A percentile compares a stretch with the other conserved stretches of the same genome.
Evolutionary conservation across 176 grass and related monocot genomes (phyloP).

Genomic region (Metroxylon sagu): DNA sequence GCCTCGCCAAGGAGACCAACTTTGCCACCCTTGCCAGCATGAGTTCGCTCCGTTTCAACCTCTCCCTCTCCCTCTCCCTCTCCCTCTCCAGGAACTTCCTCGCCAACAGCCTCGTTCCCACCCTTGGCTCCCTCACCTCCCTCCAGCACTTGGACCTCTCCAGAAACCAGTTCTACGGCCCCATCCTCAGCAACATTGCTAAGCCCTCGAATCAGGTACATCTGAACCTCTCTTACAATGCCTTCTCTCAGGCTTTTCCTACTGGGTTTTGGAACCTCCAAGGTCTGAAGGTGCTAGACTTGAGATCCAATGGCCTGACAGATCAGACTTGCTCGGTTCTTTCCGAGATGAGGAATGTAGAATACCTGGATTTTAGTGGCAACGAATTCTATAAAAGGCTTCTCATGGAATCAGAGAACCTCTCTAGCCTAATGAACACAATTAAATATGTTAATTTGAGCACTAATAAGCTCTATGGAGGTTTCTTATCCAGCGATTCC

Average conservation of each 20-base stretch:
- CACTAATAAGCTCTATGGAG: conserved; percentile 54
- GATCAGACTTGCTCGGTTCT: conserved; percentile 61
- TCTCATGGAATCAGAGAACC: conserved; percentile 31
- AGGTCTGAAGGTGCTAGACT: conserved; percentile 69
- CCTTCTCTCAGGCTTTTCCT: conserved; percentile 71
- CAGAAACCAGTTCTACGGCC: conserved; percentile 79
- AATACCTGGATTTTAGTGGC: conserved; percentile 73
- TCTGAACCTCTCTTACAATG: conserved; percentile 84
- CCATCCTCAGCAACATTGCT: conserved; percentile 54
- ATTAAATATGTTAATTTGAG: conserved; percentile 93
- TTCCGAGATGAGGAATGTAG: conserved; percentile 53
- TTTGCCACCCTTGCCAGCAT: conserved; percentile 52
- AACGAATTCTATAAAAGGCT: conserved; percentile 58
- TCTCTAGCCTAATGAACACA: conserved; percentile 63
- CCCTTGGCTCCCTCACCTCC: conserved; percentile 25
- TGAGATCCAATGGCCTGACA: conserved; percentile 73
- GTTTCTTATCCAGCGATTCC: conserved; percentile 49
- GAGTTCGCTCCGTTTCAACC: conserved; percentile 35
- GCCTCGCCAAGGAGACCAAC: conserved; percentile 73
- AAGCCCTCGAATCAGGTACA: conserved; percentile 58
- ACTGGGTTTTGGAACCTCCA: conserved; percentile 42
- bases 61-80: conserved; percentile 31
- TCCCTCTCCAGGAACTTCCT: conserved; percentile 69
- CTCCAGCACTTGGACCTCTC: conserved; percentile 80
- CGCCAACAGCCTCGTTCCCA: conserved; percentile 72